These are phyloP conservation scores for Rhizoclosmatium globosum DNA, from an alignment of 192 early-diverging fungal genomes.

Conservation along the genomic window DNA sequence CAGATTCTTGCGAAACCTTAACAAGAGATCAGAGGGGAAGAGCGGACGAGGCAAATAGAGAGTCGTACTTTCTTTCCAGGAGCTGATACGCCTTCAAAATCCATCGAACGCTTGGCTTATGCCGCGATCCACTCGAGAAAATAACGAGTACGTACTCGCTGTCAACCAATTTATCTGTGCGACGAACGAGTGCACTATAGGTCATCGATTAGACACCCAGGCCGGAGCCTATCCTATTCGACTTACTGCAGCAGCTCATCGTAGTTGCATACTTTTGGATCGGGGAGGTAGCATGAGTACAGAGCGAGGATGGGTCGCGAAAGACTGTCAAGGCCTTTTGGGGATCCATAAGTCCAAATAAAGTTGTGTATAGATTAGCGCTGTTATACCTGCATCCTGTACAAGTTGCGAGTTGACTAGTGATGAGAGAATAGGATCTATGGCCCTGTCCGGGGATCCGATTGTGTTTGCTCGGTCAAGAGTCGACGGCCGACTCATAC, in stretches of 20 bases:
- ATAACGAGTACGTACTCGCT: conserved; percentile 91
- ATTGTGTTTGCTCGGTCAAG: background rate
- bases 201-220: background rate
- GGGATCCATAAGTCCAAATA: background rate
- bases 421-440: conserved; percentile 23
- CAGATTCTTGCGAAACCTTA: conserved; percentile 86
- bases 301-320: conserved; percentile 84
- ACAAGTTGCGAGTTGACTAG: conserved; percentile 35
- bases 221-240: background rate
- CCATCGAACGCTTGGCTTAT: conserved; percentile 87
- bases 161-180: conserved; percentile 85
- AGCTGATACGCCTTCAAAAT: conserved; percentile 85
- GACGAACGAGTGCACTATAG: conserved; percentile 59
- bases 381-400: conserved; percentile 25
- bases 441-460: background rate
- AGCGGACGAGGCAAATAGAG: background rate
- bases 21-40: background rate
- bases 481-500: too few relatives aligned
- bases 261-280: conserved; percentile 83
- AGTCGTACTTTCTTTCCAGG: conserved; percentile 75
- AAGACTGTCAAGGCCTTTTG: conserved; percentile 82
- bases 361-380: background rate
- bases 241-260: conserved; percentile 81
- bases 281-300: conserved; percentile 86
- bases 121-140: conserved; percentile 78